Evolutionary conservation across 306 rosid genomes (phyloP).

Genomic region (Boehmeria nivea): DNA sequence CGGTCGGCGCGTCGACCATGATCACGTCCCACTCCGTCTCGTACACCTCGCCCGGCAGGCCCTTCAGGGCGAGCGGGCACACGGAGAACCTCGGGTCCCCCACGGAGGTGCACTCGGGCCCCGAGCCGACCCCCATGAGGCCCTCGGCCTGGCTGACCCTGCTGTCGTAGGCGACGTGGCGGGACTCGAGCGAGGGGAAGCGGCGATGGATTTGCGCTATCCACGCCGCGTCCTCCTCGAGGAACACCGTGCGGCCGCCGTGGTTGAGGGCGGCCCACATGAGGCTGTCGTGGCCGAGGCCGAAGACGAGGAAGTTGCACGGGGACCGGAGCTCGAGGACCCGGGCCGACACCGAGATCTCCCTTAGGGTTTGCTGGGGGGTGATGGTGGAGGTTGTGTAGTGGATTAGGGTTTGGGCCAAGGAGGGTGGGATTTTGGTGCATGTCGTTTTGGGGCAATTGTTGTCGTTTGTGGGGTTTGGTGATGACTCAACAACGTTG

Average conservation of each 20-base stretch:
- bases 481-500: too few relatives aligned
- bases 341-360: constrained; percentile 68
- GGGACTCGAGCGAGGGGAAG: constrained; percentile 53
- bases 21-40: constrained; percentile 83
- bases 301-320: constrained; percentile 82
- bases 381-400: constrained; percentile 74
- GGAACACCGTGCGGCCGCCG: constrained; percentile 86
- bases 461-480: too few relatives aligned
- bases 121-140: constrained; percentile 41
- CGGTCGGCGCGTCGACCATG: constrained; percentile 96
- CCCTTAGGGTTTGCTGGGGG: constrained; percentile 74
- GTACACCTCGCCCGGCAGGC: constrained; percentile 57
- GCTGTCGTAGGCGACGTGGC: constrained; percentile 71
- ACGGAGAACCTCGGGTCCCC: constrained; percentile 58
- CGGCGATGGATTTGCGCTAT: constrained; percentile 47
- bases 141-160: constrained; percentile 56
- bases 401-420: constrained; percentile 70
- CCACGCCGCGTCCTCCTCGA: constrained; percentile 77
- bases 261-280: constrained; percentile 89
- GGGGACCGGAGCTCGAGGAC: constrained; percentile 62
- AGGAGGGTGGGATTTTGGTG: constrained; percentile 61
- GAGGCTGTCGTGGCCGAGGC: constrained; percentile 85
- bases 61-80: constrained; percentile 57
- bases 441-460: constrained; percentile 33
- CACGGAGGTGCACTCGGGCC: constrained; percentile 47